A percentile compares a stretch with the other conserved stretches of the same genome.
These are phyloP conservation scores for Chrysoporthe puriensis DNA, from an alignment of 2,329 filamentous ascomycete species.

Conservation along the genomic window DNA sequence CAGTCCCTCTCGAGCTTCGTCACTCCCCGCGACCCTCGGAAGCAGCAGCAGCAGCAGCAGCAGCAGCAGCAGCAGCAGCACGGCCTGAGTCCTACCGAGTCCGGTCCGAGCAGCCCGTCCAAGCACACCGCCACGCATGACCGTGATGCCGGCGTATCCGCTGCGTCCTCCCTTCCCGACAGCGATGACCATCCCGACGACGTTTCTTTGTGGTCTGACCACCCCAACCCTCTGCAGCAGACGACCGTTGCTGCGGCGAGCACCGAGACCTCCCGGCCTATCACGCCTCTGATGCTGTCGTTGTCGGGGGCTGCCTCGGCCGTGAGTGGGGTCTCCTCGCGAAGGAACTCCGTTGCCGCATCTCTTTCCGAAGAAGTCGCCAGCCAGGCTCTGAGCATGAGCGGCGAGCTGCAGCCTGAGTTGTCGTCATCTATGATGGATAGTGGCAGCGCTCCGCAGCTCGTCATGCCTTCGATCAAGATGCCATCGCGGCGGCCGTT, in stretches of 20 bases:
- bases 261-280: slow-evolving; percentile 43
- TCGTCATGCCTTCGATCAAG: slow-evolving; percentile 96
- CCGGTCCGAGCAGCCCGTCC: slow-evolving; percentile 16
- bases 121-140: slow-evolving; percentile 22
- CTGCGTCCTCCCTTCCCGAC: slow-evolving; percentile 15
- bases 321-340: slow-evolving; percentile 56
- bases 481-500: slow-evolving; percentile 91
- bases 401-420: slow-evolving; percentile 49
- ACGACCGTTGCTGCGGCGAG: slow-evolving; percentile 20
- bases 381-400: slow-evolving; percentile 41
- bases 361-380: slow-evolving; percentile 51
- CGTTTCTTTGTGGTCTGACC: slow-evolving; percentile 26
- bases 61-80: slow-evolving; percentile 29
- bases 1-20: slow-evolving; percentile 35
- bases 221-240: slow-evolving; percentile 15
- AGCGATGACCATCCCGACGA: slow-evolving; percentile 23
- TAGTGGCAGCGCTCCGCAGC: slow-evolving; percentile 66
- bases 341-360: slow-evolving; percentile 53
- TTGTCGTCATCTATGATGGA: slow-evolving; percentile 48
- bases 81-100: slow-evolving; percentile 8
- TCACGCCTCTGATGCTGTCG: slow-evolving; percentile 49
- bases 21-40: slow-evolving; percentile 41
- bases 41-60: slow-evolving; percentile 34
- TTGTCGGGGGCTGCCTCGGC: slow-evolving; percentile 46
- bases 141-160: slow-evolving; percentile 21